Base-by-base conservation (phyloP, 2,329 filamentous ascomycete genomes). In the Penicillium sp. region DNA sequence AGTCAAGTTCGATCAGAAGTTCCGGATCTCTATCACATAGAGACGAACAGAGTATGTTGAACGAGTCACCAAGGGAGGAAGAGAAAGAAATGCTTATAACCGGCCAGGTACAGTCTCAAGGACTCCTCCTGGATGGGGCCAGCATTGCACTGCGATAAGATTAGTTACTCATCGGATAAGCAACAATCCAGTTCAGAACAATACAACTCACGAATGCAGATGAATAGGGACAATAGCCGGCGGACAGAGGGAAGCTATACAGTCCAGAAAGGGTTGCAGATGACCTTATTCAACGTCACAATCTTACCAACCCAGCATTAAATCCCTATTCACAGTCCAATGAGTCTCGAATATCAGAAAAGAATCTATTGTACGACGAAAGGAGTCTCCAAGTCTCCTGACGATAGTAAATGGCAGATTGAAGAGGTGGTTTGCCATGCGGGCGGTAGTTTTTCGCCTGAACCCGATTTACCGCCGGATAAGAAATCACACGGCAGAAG, bases 391-490 rank as follows among this genome's bases (percentile, higher is more conserved):
- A 29, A 30, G 38, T 31, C 41, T 35, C 41, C 39, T 36, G 41
- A 27, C 4, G 33, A 12, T 30, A 28, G 41, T 35, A 40, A 41
- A 18, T 30, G 35, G 35, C 34, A 38, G 30, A 49, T 31, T n/a
- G 8, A n/a, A n/a, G 40, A 50, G 41, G 45, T 34, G 40, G 29
- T 46, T 49, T 39, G 48, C 46, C 46, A 52, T 56, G n/a, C 54
- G 54, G 57, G 53, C 53, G 55, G 55, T 37, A 42, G 51, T 55
- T 58, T 60, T 60, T 52, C 49, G 49, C 49, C 43, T 43, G 50
- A 48, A 18, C 45, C 50, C 52, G 57, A 57, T 49, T 59, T 56
- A 55, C 57, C 57, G 57, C 57, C 57, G 56, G 55, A 56, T 56
- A 49, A 52, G 46, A 49, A 47, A 55, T 56, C 54, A 52, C 54